Percentiles rank a stretch among this genome's conserved stretches.
Evolutionary conservation across 1,139 yeast species (phyloP).

Genomic region (Yamadazyma pseudoaaseri): DNA sequence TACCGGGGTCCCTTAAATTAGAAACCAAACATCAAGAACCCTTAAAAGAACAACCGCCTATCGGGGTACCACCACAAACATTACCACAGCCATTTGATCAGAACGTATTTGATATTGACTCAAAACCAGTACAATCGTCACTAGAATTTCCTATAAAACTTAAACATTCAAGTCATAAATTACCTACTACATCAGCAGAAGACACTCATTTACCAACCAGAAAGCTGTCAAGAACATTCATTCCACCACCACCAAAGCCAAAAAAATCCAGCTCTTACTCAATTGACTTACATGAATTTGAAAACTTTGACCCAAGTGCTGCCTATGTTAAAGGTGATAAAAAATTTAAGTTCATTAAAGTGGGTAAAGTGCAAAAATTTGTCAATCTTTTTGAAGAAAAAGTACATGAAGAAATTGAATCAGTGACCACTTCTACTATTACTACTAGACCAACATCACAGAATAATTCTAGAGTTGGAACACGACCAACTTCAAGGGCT

Average conservation of each 20-base stretch:
- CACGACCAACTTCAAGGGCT: slow-evolving; percentile 5
- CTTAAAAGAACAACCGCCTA: background rate
- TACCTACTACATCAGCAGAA: slow-evolving; percentile 1
- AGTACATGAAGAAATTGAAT: slow-evolving; percentile 18
- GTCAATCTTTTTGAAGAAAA: slow-evolving; percentile 46
- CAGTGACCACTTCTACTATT: background rate
- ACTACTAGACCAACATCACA: slow-evolving; percentile 7
- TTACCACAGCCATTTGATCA: background rate
- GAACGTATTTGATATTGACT: background rate
- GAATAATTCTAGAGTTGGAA: slow-evolving; percentile 2
- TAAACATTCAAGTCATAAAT: slow-evolving; percentile 11
- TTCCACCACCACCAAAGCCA: slow-evolving; percentile 8
- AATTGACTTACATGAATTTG: slow-evolving; percentile 15
- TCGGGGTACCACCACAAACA: background rate
- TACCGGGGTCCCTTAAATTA: background rate
- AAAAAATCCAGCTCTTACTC: slow-evolving; percentile 14
- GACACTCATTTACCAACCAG: slow-evolving; percentile 3
- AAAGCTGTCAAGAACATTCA: slow-evolving; percentile 12
- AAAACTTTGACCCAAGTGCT: slow-evolving; percentile 28
- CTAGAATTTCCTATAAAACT: slow-evolving; percentile 8
- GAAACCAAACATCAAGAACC: background rate
- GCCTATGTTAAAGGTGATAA: slow-evolving; percentile 42
- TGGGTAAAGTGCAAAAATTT: slow-evolving; percentile 50
- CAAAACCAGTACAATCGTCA: background rate
- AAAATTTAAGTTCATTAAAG: slow-evolving; percentile 47